Evolutionary conservation across 2,329 filamentous ascomycete species (phyloP).

Genomic region (Sordariomycetes sp.): DNA sequence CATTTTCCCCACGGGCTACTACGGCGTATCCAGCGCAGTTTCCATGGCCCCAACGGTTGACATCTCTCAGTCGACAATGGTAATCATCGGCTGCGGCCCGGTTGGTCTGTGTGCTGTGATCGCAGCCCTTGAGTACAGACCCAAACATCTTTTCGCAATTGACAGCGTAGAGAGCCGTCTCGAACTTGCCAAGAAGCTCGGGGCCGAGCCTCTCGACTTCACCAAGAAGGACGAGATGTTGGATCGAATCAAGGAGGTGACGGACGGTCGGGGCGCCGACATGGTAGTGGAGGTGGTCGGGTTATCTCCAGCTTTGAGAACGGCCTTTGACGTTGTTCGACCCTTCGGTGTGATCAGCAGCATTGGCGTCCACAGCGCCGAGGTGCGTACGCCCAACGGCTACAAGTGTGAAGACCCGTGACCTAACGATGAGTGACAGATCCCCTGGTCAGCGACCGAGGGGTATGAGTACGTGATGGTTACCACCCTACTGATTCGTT

Average conservation of each 20-base stretch:
- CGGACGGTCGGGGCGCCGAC: conserved; percentile 75
- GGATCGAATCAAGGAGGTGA: conserved; percentile 62
- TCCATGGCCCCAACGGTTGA: conserved; percentile 37
- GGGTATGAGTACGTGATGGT: conserved; percentile 44
- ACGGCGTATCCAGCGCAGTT: conserved; percentile 72
- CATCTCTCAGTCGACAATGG: conserved; percentile 52
- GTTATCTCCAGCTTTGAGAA: conserved; percentile 57
- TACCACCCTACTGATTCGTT: no score
- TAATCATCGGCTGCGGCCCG: conserved; percentile 77
- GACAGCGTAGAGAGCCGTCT: conserved; percentile 71
- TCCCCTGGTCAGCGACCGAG: conserved; percentile 57
- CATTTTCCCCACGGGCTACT: conserved; percentile 83
- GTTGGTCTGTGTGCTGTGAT: conserved; percentile 79
- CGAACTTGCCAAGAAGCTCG: conserved; percentile 61
- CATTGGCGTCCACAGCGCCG: conserved; percentile 67
- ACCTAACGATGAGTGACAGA: no score
- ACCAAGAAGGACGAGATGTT: conserved; percentile 56
- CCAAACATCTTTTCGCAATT: conserved; percentile 68
- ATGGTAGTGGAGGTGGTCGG: conserved; percentile 75
- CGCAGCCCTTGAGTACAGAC: conserved; percentile 55
- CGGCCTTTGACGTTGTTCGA: conserved; percentile 61
- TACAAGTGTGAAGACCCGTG: no score
- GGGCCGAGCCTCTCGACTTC: conserved; percentile 80
- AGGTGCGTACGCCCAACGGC: no score
- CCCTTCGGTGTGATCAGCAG: conserved; percentile 67